Percentiles rank a stretch among this genome's conserved stretches.
These are phyloP conservation scores for Cryphonectria carpinicola DNA, from an alignment of 2,329 filamentous ascomycete species.

Conservation along the genomic window DNA sequence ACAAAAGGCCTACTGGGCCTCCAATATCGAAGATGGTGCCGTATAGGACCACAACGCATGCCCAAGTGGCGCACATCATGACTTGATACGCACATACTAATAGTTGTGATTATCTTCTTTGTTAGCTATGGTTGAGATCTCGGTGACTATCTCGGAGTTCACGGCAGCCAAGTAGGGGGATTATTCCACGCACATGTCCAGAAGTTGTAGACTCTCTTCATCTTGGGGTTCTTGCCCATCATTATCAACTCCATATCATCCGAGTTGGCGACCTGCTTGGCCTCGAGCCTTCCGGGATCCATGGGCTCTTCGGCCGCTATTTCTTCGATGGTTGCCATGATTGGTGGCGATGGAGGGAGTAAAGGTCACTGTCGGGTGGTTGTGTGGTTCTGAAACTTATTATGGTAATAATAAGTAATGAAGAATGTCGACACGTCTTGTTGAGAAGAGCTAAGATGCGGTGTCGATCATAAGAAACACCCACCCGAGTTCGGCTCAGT, in stretches of 20 bases:
- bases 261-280: neutral
- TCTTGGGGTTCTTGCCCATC: constrained; percentile 10
- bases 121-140: neutral
- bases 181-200: neutral
- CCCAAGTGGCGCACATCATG: constrained; percentile 14
- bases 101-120: neutral
- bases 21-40: constrained; percentile 13
- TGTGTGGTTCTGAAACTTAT: neutral
- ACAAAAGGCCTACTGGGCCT: constrained; percentile 10
- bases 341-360: neutral
- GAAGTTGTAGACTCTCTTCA: constrained; percentile 15
- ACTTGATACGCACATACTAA: constrained; percentile 13
- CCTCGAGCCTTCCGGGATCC: constrained; percentile 8
- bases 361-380: neutral
- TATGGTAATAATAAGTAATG: neutral
- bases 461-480: neutral
- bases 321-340: constrained; percentile 2
- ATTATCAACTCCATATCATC: constrained; percentile 11
- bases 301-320: neutral
- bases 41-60: constrained; percentile 9
- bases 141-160: neutral
- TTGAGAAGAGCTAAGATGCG: neutral
- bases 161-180: neutral
- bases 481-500: neutral
- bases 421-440: neutral